Evolutionary conservation across 1,284 basidiomycete genomes (phyloP).

Genomic region (Microbotryum saponariae): DNA sequence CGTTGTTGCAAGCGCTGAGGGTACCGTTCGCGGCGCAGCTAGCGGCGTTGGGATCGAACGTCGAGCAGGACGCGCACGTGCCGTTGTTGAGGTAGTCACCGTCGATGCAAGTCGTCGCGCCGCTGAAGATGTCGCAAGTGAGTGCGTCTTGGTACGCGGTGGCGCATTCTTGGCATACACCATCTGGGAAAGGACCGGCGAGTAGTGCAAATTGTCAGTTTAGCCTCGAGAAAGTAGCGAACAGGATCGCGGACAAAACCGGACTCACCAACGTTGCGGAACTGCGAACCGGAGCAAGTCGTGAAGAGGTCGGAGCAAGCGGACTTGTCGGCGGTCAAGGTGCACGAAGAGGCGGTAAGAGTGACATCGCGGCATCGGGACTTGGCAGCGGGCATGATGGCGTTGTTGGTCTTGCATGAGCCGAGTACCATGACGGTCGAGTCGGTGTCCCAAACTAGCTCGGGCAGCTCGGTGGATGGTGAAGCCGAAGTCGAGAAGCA

Average conservation of each 20-base stretch:
- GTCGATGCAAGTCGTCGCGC: not conserved
- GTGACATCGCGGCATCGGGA: not conserved
- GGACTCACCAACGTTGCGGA: not conserved
- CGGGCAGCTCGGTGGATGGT: not conserved
- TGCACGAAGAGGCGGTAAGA: not conserved
- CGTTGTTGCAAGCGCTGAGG: not conserved
- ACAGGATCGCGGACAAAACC: too few relatives aligned
- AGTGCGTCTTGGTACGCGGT: not conserved
- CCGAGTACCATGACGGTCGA: not conserved
- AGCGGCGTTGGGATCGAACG: not conserved
- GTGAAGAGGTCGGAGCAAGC: not conserved
- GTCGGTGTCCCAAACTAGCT: not conserved
- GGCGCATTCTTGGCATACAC: not conserved
- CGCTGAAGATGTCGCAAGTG: not conserved
- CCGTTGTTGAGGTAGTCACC: not conserved
- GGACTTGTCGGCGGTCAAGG: not conserved
- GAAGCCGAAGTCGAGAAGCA: not conserved
- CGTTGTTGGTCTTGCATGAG: not conserved
- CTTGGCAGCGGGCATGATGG: not conserved
- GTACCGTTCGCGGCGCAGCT: not conserved
- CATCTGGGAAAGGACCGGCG: not conserved
- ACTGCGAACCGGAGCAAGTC: not conserved
- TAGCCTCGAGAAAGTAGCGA: too few relatives aligned
- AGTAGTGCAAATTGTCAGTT: too few relatives aligned
- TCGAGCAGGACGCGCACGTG: not conserved